Evolutionary conservation across 2,329 filamentous ascomycete genomes (phyloP), one percentile per base, ranked within the genome.

Genomic region (Fusarium nanum): DNA sequence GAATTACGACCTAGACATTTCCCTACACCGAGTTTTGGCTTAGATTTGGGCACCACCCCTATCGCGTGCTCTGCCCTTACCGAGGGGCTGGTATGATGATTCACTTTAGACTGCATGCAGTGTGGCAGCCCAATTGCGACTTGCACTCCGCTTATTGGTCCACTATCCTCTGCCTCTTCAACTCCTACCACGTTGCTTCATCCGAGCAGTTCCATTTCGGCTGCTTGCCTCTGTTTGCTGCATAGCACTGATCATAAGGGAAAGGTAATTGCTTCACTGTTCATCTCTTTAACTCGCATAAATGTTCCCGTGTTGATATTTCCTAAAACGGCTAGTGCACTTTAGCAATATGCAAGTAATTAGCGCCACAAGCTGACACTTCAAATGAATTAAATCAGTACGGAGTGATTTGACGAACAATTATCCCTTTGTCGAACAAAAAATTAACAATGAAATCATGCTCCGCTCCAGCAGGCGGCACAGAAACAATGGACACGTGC

Each of bases 51-150:
- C 11, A 37, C 28, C 23, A 45, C 56, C 42, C 55, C 60, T 25
- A 46, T 55, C 37, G 53, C 46, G 25, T 50, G 40, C 27, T 59
- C 48, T 50, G 13, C 32, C 64, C 58, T 60, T 70, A 67, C 67
- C 67, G 57, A 68, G 42, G 25, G 49, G 52, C 37, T 54, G 67
- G 67, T 50, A 70, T 63, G 49, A 37, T 66, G 47, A 64, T 52
- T 70, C 67, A 68, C 58, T 56, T 70, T 67, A 60, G 62, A 41
- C 53, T 70, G 30, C 62, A 64, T 63, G 67, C 45, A 64, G 45
- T 50, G 53, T 58, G 67, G 57, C 57, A 67, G 56, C 56, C 42
- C 45, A 45, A 50, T 41, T 42, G 42, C 40, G 25, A 61, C 50
- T 49, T 40, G 16, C 40, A n/a, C 34, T 16, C 27, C 46, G 14